Conservation (phyloP, 331 rosid genomes). For the Cydonia oblonga region DNA sequence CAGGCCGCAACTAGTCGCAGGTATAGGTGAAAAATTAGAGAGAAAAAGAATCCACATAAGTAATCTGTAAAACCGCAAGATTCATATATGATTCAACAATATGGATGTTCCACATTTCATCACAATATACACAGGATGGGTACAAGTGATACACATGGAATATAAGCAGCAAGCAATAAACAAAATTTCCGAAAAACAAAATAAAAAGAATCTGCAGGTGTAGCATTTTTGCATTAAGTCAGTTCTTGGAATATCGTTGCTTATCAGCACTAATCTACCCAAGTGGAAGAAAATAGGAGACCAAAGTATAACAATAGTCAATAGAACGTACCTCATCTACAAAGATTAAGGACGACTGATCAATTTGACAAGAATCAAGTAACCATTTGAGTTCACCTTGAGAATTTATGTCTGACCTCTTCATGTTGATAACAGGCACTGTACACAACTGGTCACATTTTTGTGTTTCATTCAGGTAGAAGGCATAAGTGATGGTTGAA, state of each 20-base stretch:
- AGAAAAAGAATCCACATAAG: not conserved
- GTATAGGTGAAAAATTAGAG: too few relatives aligned
- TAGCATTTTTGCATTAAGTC: too few relatives aligned
- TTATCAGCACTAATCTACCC: not conserved
- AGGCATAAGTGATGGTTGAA: constrained; percentile 67
- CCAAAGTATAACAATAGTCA: too few relatives aligned
- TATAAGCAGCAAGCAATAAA: too few relatives aligned
- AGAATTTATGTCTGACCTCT: constrained; percentile 47
- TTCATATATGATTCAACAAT: not conserved
- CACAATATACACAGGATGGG: not conserved
- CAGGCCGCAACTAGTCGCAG: not conserved
- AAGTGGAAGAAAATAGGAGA: too few relatives aligned
- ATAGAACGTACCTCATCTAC: constrained; percentile 53
- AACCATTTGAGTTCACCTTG: constrained; percentile 74
- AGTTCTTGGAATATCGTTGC: not conserved
- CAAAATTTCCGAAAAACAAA: not conserved
- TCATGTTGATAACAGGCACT: constrained; percentile 68
- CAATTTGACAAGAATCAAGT: constrained; percentile 73
- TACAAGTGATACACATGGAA: not conserved
- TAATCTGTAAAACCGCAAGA: not conserved
- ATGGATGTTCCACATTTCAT: not conserved
- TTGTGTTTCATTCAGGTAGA: constrained; percentile 50
- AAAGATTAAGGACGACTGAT: constrained; percentile 55
- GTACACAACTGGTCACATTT: constrained; percentile 41
- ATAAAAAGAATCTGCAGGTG: not conserved